Evolutionary conservation across 2,329 filamentous ascomycete genomes (phyloP), one percentile per base, ranked within the genome.

Genomic region (Colletotrichum incanum): DNA sequence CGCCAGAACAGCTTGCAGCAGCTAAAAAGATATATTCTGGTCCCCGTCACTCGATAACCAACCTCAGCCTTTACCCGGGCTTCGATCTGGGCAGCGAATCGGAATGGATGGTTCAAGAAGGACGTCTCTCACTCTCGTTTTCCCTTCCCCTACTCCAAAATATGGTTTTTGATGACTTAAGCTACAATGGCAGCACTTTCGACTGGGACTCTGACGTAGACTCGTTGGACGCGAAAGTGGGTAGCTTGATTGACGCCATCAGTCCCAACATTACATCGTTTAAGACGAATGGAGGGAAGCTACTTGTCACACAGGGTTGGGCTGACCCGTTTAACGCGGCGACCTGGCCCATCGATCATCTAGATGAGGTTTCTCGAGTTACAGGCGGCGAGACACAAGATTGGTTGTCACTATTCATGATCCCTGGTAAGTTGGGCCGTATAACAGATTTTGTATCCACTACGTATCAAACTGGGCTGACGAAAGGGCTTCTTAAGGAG

Each of bases 291-390:
- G 65, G 68, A 0, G 68, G 50, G 4, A 71, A 71, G 6, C 31
- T 63, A 23, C 26, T 68, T 0, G 54, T 71, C 1, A 71, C 64
- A 1, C 68, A 71, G 23, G 56, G 68, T 0, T 71, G 58, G 56
- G 43, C 65, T 7, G 68, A 71, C 18, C 68, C 68, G 7, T 63
- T 43, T 3, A 71, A 63, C 28, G 68, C 68, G 3, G 65, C 65
- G 9, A 68, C 68, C 7, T 69, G 69, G 59, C 69, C 59, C 4
- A 64, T 64, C 3, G n/a, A 64, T 23, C 69, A 72, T 12, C n/a
- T 64, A 6, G 71, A 76, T 7, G 80, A 82, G 66, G 76, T 82
- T 8, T 76, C 78, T n/a, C 78, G 77, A 54, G 75, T 78, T 6
- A 79, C 74, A 5, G 75, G 65, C 12, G 65, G 43, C 49, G 47